Evolutionary conservation across 148 eudicot species (phyloP), one percentile per base, ranked within the genome.

Genomic region (Persicaria tinctoria): DNA sequence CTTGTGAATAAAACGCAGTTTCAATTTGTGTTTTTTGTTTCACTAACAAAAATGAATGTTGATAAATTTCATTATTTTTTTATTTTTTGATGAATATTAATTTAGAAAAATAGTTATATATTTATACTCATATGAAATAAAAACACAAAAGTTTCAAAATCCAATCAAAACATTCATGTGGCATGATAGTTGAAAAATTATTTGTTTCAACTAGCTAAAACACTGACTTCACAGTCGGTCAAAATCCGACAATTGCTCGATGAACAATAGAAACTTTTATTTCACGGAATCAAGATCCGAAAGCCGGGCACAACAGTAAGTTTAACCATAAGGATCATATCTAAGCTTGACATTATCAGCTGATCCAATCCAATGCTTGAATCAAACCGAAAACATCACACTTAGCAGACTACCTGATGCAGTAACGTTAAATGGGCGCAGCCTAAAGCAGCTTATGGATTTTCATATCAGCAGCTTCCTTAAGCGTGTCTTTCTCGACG

Each of bases 401-500:
- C 8, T 23, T 5, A 60, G 64, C 32, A 18, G 64, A 57, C 64
- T 57, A 17, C 20, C 64, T 57, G 64, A 60, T 60, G 68, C 41
- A 60, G 63, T 27, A 57, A 17, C 44, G 44, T 60, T 11, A 13
- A 32, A 66, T 32, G 7, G 18, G 44, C 38, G 70, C 47, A 41
- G 70, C 63, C 55, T 71, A 71, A n/a, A 50, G 12, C 62, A 93
- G 81, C 82, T 85, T 93, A 84, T 93, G 97, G 72, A 91, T 93
- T 50, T 88, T 80, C 98, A 93, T 93, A 78, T 93, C 97, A 70
- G 77, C 81, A 8, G 81, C 97, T 53, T 89, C 91, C 5, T 76
- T 70, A 9, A 91, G 80, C 50, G 93, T 88, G 73, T 93, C 95
- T 1, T 88, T 87, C 84, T 89, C 87, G 3, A 89, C 97, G 77